phyloP scores from a whole-genome alignment of 148 eudicot genomes.

The Simmondsia chinensis region DNA sequence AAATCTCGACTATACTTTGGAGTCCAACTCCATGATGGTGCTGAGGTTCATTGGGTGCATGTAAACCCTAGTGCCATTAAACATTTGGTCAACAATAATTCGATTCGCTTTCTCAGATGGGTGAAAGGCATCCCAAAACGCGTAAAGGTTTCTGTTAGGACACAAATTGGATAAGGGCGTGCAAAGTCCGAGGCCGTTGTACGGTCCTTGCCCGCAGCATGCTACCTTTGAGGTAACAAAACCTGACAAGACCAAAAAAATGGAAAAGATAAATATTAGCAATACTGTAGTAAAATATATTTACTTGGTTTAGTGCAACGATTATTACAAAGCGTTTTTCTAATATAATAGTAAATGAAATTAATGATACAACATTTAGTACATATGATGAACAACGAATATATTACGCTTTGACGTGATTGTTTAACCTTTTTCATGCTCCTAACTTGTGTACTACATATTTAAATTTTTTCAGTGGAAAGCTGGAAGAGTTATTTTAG shows the following conservation, averaged over 20 bases:
- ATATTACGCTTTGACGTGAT: too few species aligned
- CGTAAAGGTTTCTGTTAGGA: slow-evolving; percentile 21
- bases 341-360: too few species aligned
- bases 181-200: slow-evolving; percentile 32
- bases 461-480: too few species aligned
- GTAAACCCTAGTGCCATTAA: slow-evolving; percentile 15
- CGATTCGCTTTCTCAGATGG: slow-evolving; percentile 31
- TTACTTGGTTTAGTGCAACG: too few species aligned
- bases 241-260: slow-evolving; percentile 9
- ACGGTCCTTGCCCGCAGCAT: slow-evolving; percentile 41
- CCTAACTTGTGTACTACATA: too few species aligned
- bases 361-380: too few species aligned
- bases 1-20: slow-evolving; percentile 11
- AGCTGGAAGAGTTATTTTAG: too few species aligned
- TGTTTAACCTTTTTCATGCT: too few species aligned
- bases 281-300: too few species aligned
- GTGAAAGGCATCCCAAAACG: slow-evolving; percentile 39
- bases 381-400: too few species aligned
- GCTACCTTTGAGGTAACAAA: slow-evolving; percentile 36
- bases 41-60: slow-evolving; percentile 40
- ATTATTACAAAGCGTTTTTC: too few species aligned
- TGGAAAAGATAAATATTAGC: too few species aligned
- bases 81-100: slow-evolving; percentile 20
- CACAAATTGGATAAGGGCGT: slow-evolving; percentile 23
- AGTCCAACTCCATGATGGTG: slow-evolving; percentile 26